phyloP scores from a whole-genome alignment of 495 filamentous ascomycete species.

The Arthonia radiata region DNA sequence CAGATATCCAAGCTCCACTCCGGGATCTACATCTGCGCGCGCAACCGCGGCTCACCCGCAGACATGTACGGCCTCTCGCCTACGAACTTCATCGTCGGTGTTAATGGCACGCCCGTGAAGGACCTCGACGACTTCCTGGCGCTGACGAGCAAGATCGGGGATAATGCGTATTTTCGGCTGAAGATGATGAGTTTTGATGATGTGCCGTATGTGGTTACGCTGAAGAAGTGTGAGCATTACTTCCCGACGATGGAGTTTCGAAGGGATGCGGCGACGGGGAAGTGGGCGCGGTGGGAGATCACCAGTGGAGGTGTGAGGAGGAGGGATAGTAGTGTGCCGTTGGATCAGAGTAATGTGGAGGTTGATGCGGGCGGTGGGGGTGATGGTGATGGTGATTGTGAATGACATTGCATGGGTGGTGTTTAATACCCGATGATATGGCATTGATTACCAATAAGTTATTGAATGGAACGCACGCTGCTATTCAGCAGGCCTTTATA shows the following conservation, averaged over 20 bases:
- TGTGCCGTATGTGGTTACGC: slow-evolving; percentile 89
- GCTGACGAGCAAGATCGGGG: slow-evolving; percentile 62
- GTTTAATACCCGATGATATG: too few relatives aligned
- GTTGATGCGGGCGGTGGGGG: too few relatives aligned
- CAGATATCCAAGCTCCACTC: slow-evolving; percentile 92
- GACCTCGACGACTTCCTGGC: slow-evolving; percentile 57
- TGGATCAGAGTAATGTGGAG: too few relatives aligned
- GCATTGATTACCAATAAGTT: too few relatives aligned
- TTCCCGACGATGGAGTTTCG: slow-evolving; percentile 19
- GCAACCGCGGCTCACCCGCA: slow-evolving; percentile 49
- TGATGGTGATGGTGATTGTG: too few relatives aligned
- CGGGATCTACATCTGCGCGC: slow-evolving; percentile 82
- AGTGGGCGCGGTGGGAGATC: too few relatives aligned
- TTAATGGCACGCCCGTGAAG: slow-evolving; percentile 66
- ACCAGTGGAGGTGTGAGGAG: too few relatives aligned
- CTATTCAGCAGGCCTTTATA: too few relatives aligned
- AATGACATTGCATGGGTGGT: too few relatives aligned
- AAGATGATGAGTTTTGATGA: slow-evolving; percentile 92
- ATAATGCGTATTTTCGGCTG: slow-evolving; percentile 93
- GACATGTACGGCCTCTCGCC: slow-evolving; percentile 84
- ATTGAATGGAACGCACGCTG: too few relatives aligned
- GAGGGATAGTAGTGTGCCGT: too few relatives aligned
- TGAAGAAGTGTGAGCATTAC: slow-evolving; percentile 99
- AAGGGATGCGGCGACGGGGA: slow-evolving; percentile 12
- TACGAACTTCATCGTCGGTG: slow-evolving; percentile 90